A percentile compares a stretch with the other conserved stretches of the same genome.
These are phyloP conservation scores for Termitomyces sp. DNA, from an alignment of 768 basidiomycete genomes.

Conservation along the genomic window DNA sequence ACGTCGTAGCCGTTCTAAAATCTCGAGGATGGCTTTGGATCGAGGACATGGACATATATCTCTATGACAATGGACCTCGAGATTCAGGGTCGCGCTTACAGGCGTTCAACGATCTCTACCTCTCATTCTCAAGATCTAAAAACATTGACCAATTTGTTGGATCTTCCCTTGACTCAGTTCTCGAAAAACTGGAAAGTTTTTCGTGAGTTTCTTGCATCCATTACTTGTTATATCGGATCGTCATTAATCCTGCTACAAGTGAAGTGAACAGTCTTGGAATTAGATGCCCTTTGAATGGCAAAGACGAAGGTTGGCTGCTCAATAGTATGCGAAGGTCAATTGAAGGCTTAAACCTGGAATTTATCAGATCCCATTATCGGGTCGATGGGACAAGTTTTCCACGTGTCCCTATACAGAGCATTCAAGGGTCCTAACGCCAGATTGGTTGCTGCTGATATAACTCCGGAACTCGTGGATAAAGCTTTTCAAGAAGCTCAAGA, in stretches of 20 bases:
- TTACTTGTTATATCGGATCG: not conserved
- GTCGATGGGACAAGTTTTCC: not conserved
- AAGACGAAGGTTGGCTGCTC: no score
- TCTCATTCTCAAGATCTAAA: not conserved
- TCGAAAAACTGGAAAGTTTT: not conserved
- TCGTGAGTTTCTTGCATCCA: not conserved
- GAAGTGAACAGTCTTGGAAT: not conserved
- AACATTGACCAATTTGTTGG: slow-evolving; percentile 3
- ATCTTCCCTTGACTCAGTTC: not conserved
- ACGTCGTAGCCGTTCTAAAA: slow-evolving; percentile 1
- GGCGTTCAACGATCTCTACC: slow-evolving; percentile 1
- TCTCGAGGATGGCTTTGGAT: slow-evolving; percentile 8
- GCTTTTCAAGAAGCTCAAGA: slow-evolving; percentile 1
- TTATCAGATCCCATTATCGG: not conserved
- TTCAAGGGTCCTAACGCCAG: not conserved
- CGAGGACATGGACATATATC: not conserved
- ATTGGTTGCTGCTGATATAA: not conserved
- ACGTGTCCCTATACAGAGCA: not conserved
- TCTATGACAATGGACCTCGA: not conserved
- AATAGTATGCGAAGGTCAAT: no score
- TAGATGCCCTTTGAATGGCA: not conserved
- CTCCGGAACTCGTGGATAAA: not conserved
- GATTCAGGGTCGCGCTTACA: not conserved
- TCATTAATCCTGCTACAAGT: not conserved
- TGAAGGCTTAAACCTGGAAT: not conserved